Conservation (phyloP, 202 grass and related monocot species). For the Cymbopogon flexuosus region DNA sequence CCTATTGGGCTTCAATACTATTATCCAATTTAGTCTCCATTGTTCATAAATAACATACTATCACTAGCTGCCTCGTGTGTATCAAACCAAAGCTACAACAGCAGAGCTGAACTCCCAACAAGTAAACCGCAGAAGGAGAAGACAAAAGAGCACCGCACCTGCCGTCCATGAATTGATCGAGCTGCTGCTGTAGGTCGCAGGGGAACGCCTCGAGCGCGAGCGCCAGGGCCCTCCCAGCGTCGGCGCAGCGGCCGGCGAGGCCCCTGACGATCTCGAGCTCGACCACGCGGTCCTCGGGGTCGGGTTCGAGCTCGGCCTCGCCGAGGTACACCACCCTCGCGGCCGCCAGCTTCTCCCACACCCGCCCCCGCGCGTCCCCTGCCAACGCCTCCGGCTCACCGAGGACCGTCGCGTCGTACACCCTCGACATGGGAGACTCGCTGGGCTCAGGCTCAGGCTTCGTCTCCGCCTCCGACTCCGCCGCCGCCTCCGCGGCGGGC, state of each 20-base stretch:
- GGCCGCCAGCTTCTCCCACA: slow-evolving; percentile 82
- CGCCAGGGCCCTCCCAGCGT: slow-evolving; percentile 45
- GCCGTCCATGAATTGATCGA: slow-evolving; percentile 78
- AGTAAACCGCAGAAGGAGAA: neutral
- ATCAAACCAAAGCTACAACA: too few species aligned
- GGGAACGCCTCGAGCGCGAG: slow-evolving; percentile 84
- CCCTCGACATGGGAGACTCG: slow-evolving; percentile 58
- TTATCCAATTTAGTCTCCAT: too few species aligned
- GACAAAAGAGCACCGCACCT: slow-evolving; percentile 33
- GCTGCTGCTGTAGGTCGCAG: slow-evolving; percentile 66
- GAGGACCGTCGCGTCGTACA: slow-evolving; percentile 91
- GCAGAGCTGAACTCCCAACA: neutral
- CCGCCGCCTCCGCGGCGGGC: neutral
- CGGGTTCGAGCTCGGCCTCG: slow-evolving; percentile 74
- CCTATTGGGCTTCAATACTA: too few species aligned
- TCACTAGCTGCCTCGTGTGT: too few species aligned
- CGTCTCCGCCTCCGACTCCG: neutral
- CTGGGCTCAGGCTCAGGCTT: slow-evolving; percentile 21
- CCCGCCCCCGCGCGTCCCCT: slow-evolving; percentile 55
- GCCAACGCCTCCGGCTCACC: slow-evolving; percentile 82
- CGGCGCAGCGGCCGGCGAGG: slow-evolving; percentile 44
- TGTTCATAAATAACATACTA: too few species aligned
- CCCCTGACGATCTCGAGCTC: slow-evolving; percentile 76
- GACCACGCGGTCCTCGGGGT: slow-evolving; percentile 66
- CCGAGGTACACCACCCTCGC: slow-evolving; percentile 85